Evolutionary conservation across 73 alveolate genomes (phyloP).

Genomic region (Paramecium caudatum): DNA sequence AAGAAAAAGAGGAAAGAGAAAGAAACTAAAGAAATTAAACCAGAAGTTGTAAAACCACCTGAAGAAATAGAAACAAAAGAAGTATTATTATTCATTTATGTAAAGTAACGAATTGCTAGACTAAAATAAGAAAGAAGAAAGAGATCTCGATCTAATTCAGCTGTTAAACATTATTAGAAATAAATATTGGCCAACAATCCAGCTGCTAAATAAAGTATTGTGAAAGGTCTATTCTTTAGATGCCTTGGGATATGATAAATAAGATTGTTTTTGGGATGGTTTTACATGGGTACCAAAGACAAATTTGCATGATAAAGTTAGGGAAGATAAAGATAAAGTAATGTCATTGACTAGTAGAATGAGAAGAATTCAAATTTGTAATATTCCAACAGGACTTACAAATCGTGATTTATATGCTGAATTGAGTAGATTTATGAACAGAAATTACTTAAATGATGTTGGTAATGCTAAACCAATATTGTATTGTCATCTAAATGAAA

Average conservation of each 20-base stretch:
- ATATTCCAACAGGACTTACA: constrained; percentile 60
- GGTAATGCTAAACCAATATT: constrained; percentile 62
- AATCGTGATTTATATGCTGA: constrained; percentile 63
- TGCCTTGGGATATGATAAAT: not conserved
- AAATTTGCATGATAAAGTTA: constrained; percentile 52
- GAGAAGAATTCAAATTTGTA: constrained; percentile 64
- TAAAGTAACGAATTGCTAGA: constrained; percentile 61
- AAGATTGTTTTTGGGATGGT: constrained; percentile 66
- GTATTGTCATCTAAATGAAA: constrained; percentile 43
- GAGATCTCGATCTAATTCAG: constrained; percentile 57
- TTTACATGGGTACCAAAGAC: constrained; percentile 70
- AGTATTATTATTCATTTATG: not conserved
- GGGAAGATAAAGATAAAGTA: constrained; percentile 64
- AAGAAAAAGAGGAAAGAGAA: not conserved
- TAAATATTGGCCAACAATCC: constrained; percentile 39
- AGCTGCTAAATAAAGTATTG: constrained; percentile 21
- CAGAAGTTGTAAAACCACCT: not conserved
- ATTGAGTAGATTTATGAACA: constrained; percentile 55
- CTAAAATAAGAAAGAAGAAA: constrained; percentile 55
- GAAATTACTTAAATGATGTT: constrained; percentile 48
- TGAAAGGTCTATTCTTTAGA: not conserved
- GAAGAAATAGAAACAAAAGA: not conserved
- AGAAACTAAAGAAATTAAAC: not conserved
- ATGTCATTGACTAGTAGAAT: constrained; percentile 68
- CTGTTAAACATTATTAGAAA: constrained; percentile 22